Base-by-base conservation (phyloP, 1,284 basidiomycete genomes). In the Peniophora sp. region DNA sequence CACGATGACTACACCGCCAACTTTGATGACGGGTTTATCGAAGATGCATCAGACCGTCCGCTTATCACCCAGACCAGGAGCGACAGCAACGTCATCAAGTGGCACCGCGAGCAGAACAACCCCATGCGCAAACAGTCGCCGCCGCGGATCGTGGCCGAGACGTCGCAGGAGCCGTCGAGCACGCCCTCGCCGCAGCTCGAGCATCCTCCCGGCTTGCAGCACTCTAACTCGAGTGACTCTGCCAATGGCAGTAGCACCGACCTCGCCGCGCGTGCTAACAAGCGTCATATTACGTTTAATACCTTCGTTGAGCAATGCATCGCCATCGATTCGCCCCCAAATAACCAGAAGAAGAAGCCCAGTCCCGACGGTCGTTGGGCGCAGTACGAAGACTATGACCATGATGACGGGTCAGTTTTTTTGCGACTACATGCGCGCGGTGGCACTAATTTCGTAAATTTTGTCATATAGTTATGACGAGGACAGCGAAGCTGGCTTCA, bases 221-320 rank as follows among this genome's bases (percentile, higher is more conserved):
- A 51, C 47, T 52, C 52, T 17, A 47, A 56, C 11, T 65, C 62
- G 9, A 66, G 63, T 48, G 64, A 65, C 12, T 59, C 61, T 2
- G 66, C 66, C 10, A 52, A 53, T 17, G 60, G 63, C 38, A 61
- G 62, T 43, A 68, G 57, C 51, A 63, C 61, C 47, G 69, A 67
- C 59, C 75, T 77, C 62, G 75, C 72, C 53, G 58, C 53, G 10
- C 56, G 53, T 51, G 58, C 63, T 14, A 55, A 59, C 32, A 84
- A 82, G 68, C 78, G 81, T 55, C 96, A 98, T 66, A 99, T 99
- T 70, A 89, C 81, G 60, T 99, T 99, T 79, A 98, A 98, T 69
- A 96, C 94, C 1, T 96, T 95, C 62, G 96, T 99, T 36, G 92
- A 98, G 68, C 97, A 98, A 67, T 94, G 85, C 64, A 96, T 99